Evolutionary conservation across 2,329 filamentous ascomycete genomes (phyloP), one percentile per base, ranked within the genome.

Genomic region (Colletotrichum karsti): DNA sequence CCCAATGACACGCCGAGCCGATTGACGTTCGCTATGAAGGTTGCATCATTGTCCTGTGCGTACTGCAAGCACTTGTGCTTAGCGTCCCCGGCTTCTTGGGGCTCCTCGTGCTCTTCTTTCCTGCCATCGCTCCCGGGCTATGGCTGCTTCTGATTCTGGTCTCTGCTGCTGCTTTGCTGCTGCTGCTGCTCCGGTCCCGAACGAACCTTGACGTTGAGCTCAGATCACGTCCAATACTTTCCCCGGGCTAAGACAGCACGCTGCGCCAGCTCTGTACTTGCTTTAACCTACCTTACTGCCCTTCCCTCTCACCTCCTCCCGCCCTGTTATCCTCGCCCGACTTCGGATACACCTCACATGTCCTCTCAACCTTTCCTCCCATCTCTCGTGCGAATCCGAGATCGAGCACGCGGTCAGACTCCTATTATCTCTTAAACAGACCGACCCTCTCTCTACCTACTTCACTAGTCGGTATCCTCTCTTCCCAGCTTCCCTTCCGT

Each of bases 31-130:
- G n/a, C 39, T 57, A 12, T 10, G 24, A 44, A 57, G 37, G 37
- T 57, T 57, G 54, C 54, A 57, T 57, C 54, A 57, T 57, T 57
- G 41, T 51, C 10, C 42, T 67, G 63, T 67, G 59, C 28, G 58
- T 41, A 48, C 50, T 63, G 54, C 54, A 57, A 57, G 54, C 54
- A 57, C 39, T 30, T 35, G 39, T 44, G 54, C 37, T 41, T 30
- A 63, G 63, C 58, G 41, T 50, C 33, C 63, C 58, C 42, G 50
- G 63, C 22, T 28, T 63, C 58, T 50, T 61, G 63, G 63, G 42
- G 55, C 42, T 46, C 58, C 58, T 67, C 48, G 63, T 67, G 58
- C 50, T 62, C 24, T 65, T 8, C 28, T 59, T 20, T 33, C n/a
- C 54, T 53, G 48, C 50, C 50, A 55, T 63, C 30, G 58, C 41